Evolutionary conservation across 371 early-diverging fungal genomes (phyloP).

Genomic region (Mortierella sp.): DNA sequence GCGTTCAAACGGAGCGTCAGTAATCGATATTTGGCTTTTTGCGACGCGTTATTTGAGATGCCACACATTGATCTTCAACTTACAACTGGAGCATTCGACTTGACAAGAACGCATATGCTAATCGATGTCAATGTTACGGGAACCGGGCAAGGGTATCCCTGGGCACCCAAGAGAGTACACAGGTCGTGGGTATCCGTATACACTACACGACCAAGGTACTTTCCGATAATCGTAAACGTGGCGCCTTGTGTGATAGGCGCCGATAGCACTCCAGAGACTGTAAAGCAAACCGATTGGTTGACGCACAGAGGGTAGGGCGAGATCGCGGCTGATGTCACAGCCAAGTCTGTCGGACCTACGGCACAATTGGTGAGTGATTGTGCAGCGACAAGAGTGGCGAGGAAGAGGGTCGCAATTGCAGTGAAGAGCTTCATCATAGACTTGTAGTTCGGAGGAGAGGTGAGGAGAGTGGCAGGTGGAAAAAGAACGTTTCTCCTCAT

Average conservation of each 20-base stretch:
- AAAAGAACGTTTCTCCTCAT: no score
- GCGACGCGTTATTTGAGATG: no score
- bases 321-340: slow-evolving; percentile 13
- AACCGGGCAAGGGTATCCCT: slow-evolving; percentile 41
- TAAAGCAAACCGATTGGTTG: slow-evolving; percentile 26
- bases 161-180: slow-evolving; percentile 25
- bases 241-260: slow-evolving; percentile 21
- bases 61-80: neutral
- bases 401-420: slow-evolving; percentile 27
- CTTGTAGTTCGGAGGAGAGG: no score
- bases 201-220: slow-evolving; percentile 22
- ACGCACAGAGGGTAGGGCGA: slow-evolving; percentile 41
- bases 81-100: slow-evolving; percentile 27
- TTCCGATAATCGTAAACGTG: slow-evolving; percentile 19
- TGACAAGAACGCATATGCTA: slow-evolving; percentile 29
- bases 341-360: slow-evolving; percentile 15
- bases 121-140: slow-evolving; percentile 27
- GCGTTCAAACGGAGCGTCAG: neutral
- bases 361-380: slow-evolving; percentile 29
- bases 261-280: slow-evolving; percentile 21
- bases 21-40: no score
- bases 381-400: slow-evolving; percentile 25
- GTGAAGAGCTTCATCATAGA: slow-evolving; percentile 40
- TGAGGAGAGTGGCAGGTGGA: no score
- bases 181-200: slow-evolving; percentile 43